A percentile compares a stretch with the other conserved stretches of the same genome.
These are phyloP conservation scores for Rhizopogon parksii DNA, from an alignment of 1,284 basidiomycete genomes.

Conservation along the genomic window DNA sequence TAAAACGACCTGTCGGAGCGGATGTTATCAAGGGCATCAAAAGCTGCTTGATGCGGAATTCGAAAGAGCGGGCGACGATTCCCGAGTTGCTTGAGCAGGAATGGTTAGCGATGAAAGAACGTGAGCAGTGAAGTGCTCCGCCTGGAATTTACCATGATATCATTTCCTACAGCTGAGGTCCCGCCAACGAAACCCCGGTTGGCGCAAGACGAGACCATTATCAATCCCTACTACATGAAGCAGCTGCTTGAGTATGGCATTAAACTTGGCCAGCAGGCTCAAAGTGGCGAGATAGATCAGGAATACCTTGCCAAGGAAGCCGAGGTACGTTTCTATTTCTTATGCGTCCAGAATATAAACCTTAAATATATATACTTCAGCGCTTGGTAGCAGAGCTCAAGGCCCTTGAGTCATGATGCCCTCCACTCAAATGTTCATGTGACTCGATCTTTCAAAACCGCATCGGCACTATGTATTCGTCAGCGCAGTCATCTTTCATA, in stretches of 20 bases:
- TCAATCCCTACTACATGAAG: conserved; percentile 68
- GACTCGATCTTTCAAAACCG: conserved; percentile 8
- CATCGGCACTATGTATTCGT: conserved; percentile 24
- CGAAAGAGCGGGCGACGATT: conserved; percentile 78
- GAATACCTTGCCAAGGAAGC: conserved; percentile 40
- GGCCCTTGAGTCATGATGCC: conserved; percentile 27
- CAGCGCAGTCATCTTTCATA: conserved; percentile 16
- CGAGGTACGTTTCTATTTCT: conserved; percentile 32
- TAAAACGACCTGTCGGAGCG: conserved; percentile 56
- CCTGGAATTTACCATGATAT: conserved; percentile 14
- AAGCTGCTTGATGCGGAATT: conserved; percentile 64
- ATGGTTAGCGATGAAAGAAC: conserved; percentile 58
- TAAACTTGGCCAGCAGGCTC: conserved; percentile 38
- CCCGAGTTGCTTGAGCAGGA: conserved; percentile 63
- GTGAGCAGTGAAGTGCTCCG: conserved; percentile 24
- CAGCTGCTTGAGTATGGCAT: conserved; percentile 66
- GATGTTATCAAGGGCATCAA: conserved; percentile 71
- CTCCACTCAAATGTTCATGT: background rate
- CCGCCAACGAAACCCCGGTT: conserved; percentile 32
- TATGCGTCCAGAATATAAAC: background rate
- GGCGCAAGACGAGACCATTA: conserved; percentile 55
- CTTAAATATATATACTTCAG: conserved; percentile 15
- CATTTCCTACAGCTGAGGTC: conserved; percentile 15
- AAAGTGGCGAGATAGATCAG: conserved; percentile 31
- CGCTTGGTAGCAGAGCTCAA: conserved; percentile 33